phyloP scores from a whole-genome alignment of 164 flowering plant species.

The grape (Vitis vinifera) region ASM3070453v1 NC_081807.1:7978501-7979000 shows the following conservation, averaged over 20 bases:
- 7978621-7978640: conserved; percentile 4
- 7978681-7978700: background rate
- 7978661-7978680: background rate
- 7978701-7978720: background rate
- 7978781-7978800: conserved; percentile 18
- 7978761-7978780: conserved; percentile 13
- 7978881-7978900: conserved; percentile 13
- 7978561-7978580: conserved; percentile 4
- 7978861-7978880: background rate
- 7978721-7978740: conserved; percentile 15
- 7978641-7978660: too few relatives aligned
- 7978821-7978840: too few relatives aligned
- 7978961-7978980: background rate
- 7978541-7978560: conserved; percentile 15
- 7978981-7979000: background rate
- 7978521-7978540: conserved; percentile 10
- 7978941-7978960: conserved; percentile 11
- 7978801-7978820: too few relatives aligned
- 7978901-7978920: conserved; percentile 15
- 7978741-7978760: conserved; percentile 14
- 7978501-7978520: conserved; percentile 18
- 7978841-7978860: too few relatives aligned
- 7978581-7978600: conserved; percentile 1
- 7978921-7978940: background rate
- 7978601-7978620: conserved; percentile 16